Percentiles rank a stretch among this genome's conserved stretches.
These are phyloP conservation scores for Lepidium africanum DNA, from an alignment of 345 rosid species.

Conservation along the genomic window DNA sequence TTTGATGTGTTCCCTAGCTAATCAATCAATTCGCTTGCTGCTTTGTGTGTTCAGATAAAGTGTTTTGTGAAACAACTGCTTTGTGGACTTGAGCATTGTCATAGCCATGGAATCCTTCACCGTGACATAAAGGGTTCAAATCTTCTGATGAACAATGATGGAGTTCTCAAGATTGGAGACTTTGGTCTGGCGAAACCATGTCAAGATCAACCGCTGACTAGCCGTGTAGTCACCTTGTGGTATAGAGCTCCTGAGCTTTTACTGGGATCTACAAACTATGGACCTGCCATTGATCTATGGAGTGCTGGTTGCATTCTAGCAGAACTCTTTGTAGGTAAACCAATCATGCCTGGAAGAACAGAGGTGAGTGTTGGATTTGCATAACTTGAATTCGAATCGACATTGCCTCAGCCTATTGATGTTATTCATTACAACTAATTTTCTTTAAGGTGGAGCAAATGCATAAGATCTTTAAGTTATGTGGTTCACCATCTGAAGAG, in stretches of 20 bases:
- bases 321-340: conserved; percentile 78
- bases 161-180: conserved; percentile 88
- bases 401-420: neutral
- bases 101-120: conserved; percentile 72
- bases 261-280: conserved; percentile 83
- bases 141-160: conserved; percentile 59
- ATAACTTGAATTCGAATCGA: neutral
- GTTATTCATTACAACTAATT: neutral
- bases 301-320: conserved; percentile 88
- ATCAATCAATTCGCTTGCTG: neutral
- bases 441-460: conserved; percentile 79
- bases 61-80: conserved; percentile 75
- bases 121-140: conserved; percentile 94
- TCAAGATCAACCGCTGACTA: conserved; percentile 57
- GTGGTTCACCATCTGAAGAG: conserved; percentile 78
- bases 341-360: conserved; percentile 95
- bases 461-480: conserved; percentile 94
- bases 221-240: conserved; percentile 98
- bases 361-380: conserved; percentile 39
- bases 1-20: neutral
- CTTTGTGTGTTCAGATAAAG: conserved; percentile 43
- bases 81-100: conserved; percentile 84
- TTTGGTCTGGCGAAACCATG: conserved; percentile 73
- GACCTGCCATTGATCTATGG: conserved; percentile 84
- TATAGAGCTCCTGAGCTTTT: conserved; percentile 94